Percentiles rank a stretch among this genome's conserved stretches.
phyloP scores from a whole-genome alignment of 441 rosid genomes.

The Capsella rubella region DNA sequence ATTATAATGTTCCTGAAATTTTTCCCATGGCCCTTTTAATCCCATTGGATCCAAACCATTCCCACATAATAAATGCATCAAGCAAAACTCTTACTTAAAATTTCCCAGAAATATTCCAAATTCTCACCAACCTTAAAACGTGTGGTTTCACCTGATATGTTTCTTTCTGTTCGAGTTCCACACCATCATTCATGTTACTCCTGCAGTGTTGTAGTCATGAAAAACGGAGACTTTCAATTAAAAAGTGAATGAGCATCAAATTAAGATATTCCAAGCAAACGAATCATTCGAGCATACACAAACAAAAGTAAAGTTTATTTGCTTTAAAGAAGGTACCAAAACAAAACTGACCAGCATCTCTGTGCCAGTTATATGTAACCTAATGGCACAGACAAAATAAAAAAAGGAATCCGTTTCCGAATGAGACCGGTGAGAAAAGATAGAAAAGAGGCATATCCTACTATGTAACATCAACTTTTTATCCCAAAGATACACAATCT shows the following conservation, averaged over 20 bases:
- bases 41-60: slow-evolving; percentile 25
- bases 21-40: slow-evolving; percentile 19
- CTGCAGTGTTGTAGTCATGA: not conserved
- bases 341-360: slow-evolving; percentile 30
- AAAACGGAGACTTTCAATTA: slow-evolving; percentile 27
- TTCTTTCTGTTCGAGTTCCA: slow-evolving; percentile 24
- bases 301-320: slow-evolving; percentile 27
- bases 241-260: slow-evolving; percentile 40
- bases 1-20: slow-evolving; percentile 3
- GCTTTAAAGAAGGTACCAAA: slow-evolving; percentile 31
- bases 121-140: not conserved
- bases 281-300: slow-evolving; percentile 28
- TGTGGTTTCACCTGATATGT: not conserved
- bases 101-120: not conserved
- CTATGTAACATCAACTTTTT: slow-evolving; percentile 28
- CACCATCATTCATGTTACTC: slow-evolving; percentile 6
- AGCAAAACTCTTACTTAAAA: slow-evolving; percentile 3
- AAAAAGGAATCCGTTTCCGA: slow-evolving; percentile 36
- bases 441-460: slow-evolving; percentile 22
- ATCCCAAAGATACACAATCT: slow-evolving; percentile 18
- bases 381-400: slow-evolving; percentile 34
- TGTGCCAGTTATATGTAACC: slow-evolving; percentile 42
- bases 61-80: slow-evolving; percentile 10
- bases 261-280: slow-evolving; percentile 27
- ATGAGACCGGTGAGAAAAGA: slow-evolving; percentile 28